Conservation (phyloP, 257 asterid species). For the Scutellaria galericulata region DNA sequence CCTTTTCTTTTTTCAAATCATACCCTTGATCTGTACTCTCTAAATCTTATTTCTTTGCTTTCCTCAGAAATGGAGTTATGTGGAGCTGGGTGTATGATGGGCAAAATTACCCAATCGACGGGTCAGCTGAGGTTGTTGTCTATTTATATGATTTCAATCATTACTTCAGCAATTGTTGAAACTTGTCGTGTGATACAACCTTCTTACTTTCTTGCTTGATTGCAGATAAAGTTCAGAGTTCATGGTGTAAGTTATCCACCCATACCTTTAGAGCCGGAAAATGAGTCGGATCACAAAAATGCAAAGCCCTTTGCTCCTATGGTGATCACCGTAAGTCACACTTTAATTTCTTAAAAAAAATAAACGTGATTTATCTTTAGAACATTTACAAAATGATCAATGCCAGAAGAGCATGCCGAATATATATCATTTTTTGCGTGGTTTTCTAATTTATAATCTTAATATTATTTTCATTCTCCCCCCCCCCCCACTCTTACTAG, state of each 20-base stretch:
- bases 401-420: background rate
- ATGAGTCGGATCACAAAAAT: constrained; percentile 38
- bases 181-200: constrained; percentile 10
- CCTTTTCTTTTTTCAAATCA: background rate
- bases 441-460: background rate
- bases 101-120: constrained; percentile 61
- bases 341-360: background rate
- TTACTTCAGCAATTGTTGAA: constrained; percentile 18
- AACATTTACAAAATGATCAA: background rate
- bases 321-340: constrained; percentile 55
- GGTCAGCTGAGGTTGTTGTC: constrained; percentile 68
- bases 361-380: background rate
- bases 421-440: background rate
- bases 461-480: background rate
- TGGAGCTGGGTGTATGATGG: constrained; percentile 79
- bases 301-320: constrained; percentile 56
- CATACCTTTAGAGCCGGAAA: constrained; percentile 62
- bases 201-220: constrained; percentile 25
- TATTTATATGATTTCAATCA: background rate
- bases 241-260: constrained; percentile 65
- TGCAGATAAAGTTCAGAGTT: constrained; percentile 55
- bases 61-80: constrained; percentile 44
- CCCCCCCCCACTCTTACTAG: background rate
- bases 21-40: no score
- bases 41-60: background rate